phyloP scores from a whole-genome alignment of 805 yeast species.

The Komagataella mondaviorum region DNA sequence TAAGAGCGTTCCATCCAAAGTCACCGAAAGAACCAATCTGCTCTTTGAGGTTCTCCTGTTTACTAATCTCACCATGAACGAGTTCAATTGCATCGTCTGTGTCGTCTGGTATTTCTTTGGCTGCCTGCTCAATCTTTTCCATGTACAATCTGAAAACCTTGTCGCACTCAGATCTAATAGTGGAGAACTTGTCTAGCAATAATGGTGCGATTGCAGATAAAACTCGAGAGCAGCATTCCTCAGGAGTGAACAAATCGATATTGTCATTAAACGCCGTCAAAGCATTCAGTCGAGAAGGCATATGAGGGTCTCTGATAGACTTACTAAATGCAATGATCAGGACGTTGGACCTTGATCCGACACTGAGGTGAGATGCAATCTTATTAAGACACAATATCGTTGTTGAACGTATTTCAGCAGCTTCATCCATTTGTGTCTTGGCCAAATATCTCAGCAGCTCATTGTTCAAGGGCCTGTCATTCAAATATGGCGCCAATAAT shows the following conservation, averaged over 20 bases:
- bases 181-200: conserved; percentile 57
- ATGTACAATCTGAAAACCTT: conserved; percentile 51
- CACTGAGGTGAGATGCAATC: conserved; percentile 45
- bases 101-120: conserved; percentile 18
- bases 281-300: conserved; percentile 66
- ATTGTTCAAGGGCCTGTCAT: conserved; percentile 74
- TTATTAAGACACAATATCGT: conserved; percentile 59
- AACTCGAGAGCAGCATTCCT: conserved; percentile 66
- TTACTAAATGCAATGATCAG: conserved; percentile 79
- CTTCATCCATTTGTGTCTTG: conserved; percentile 64
- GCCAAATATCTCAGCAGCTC: conserved; percentile 75
- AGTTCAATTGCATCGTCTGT: conserved; percentile 12
- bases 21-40: conserved; percentile 10
- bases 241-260: conserved; percentile 54
- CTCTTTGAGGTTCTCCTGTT: conserved; percentile 6
- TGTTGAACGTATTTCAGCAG: conserved; percentile 65
- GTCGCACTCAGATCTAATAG: conserved; percentile 64
- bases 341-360: conserved; percentile 50
- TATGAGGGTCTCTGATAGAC: conserved; percentile 67
- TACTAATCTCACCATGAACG: conserved; percentile 6
- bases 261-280: conserved; percentile 58
- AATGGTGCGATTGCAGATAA: conserved; percentile 80
- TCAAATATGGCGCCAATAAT: conserved; percentile 44
- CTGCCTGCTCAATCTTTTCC: conserved; percentile 34
- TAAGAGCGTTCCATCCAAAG: conserved; percentile 8